phyloP scores from a whole-genome alignment of 2,329 filamentous ascomycete species.

The Diaporthe sp. region DNA sequence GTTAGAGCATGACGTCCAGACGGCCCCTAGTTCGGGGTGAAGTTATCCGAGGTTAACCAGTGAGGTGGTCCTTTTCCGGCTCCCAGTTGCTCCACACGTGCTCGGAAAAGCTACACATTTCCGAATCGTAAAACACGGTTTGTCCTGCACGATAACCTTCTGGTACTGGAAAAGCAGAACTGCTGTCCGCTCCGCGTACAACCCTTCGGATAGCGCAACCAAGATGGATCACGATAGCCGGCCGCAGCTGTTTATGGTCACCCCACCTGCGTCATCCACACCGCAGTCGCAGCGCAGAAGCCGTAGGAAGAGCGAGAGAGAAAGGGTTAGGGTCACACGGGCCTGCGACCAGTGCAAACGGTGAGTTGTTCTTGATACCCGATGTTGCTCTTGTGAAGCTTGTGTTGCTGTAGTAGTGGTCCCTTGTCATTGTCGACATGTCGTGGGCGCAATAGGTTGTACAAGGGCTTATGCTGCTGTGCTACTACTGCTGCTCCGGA shows the following conservation, averaged over 20 bases:
- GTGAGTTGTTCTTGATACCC: conserved; percentile 46
- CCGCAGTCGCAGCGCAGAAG: conserved; percentile 19
- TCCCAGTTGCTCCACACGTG: background rate
- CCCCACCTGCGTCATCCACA: background rate
- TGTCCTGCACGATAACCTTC: background rate
- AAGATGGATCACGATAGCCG: conserved; percentile 20
- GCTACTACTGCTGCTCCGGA: too few relatives aligned
- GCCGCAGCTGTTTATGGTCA: background rate
- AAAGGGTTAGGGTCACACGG: conserved; percentile 57
- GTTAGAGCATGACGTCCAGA: background rate
- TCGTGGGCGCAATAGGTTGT: background rate
- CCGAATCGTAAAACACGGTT: conserved; percentile 14
- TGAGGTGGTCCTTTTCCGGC: background rate
- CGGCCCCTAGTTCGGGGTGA: conserved; percentile 14
- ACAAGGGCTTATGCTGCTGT: background rate
- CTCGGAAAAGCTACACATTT: conserved; percentile 24
- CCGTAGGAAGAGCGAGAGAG: conserved; percentile 43
- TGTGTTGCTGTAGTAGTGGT: background rate
- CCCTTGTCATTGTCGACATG: background rate
- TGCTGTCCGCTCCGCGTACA: conserved; percentile 9
- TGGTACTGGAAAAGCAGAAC: conserved; percentile 11
- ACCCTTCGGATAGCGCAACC: conserved; percentile 25
- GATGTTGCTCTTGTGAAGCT: background rate
- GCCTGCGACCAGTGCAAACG: conserved; percentile 63
- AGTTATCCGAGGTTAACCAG: conserved; percentile 15